phyloP scores from a whole-genome alignment of 371 early-diverging fungal genomes.

The Mucor piriformis region DNA sequence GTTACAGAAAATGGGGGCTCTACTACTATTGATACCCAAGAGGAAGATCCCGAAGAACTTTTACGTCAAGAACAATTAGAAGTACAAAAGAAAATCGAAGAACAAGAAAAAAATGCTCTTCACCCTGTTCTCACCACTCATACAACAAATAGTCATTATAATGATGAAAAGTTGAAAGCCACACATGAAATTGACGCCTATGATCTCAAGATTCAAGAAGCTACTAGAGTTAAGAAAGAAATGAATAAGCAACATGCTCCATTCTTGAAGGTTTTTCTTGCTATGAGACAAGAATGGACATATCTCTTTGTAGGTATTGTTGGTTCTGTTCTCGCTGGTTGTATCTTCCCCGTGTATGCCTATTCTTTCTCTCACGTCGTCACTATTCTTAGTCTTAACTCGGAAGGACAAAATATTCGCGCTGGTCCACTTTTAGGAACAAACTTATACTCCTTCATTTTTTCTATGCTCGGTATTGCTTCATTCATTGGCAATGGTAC shows the following conservation, averaged over 20 bases:
- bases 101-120: constrained; percentile 14
- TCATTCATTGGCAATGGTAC: constrained; percentile 46
- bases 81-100: constrained; percentile 16
- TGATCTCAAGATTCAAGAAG: constrained; percentile 37
- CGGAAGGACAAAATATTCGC: constrained; percentile 27
- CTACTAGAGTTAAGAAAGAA: constrained; percentile 43
- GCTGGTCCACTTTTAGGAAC: constrained; percentile 50
- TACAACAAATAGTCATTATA: background rate
- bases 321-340: constrained; percentile 61
- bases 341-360: constrained; percentile 37
- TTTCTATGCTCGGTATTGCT: constrained; percentile 58
- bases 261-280: constrained; percentile 8
- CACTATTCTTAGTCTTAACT: background rate
- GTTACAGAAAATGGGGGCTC: background rate
- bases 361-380: constrained; percentile 15
- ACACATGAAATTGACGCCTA: constrained; percentile 29
- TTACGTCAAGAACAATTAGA: constrained; percentile 21
- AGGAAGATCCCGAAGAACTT: constrained; percentile 5
- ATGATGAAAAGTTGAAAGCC: background rate
- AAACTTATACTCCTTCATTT: constrained; percentile 76
- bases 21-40: background rate
- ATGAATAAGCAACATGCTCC: constrained; percentile 25
- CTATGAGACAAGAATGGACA: constrained; percentile 39
- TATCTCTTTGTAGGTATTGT: constrained; percentile 36
- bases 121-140: background rate